phyloP scores from a whole-genome alignment of 1,284 basidiomycete species.

The Puccinia triticina region DNA sequence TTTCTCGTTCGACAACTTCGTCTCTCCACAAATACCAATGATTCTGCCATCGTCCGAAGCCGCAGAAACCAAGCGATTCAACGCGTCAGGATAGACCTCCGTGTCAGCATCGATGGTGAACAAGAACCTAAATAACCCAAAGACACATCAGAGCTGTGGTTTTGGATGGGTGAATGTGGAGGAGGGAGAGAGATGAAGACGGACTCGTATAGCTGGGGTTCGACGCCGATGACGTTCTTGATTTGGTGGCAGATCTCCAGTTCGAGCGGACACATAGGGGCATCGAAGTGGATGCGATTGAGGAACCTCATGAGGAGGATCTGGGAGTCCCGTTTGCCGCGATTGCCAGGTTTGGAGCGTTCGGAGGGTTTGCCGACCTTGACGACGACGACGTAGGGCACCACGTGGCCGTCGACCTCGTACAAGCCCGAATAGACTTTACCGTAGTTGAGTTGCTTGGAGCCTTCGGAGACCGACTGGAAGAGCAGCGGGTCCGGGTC shows the following conservation, averaged over 20 bases:
- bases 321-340: conserved; percentile 96
- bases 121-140: conserved; percentile 70
- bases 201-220: conserved; percentile 97
- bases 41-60: conserved; percentile 85
- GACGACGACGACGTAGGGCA: conserved; percentile 93
- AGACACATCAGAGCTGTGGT: neutral
- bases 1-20: conserved; percentile 82
- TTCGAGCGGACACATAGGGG: conserved; percentile 94
- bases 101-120: conserved; percentile 99
- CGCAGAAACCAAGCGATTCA: conserved; percentile 87
- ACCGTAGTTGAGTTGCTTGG: conserved; percentile 96
- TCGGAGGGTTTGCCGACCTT: conserved; percentile 96
- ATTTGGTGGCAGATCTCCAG: conserved; percentile 99
- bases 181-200: conserved; percentile 62
- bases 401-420: conserved; percentile 89
- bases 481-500: conserved; percentile 95
- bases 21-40: conserved; percentile 91
- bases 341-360: conserved; percentile 86
- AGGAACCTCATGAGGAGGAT: conserved; percentile 95
- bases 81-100: conserved; percentile 78
- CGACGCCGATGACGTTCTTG: conserved; percentile 98
- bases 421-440: conserved; percentile 97
- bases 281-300: conserved; percentile 95
- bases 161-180: no score
- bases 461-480: conserved; percentile 87